These are phyloP conservation scores for Candida glucosophila DNA, from an alignment of 1,139 yeast genomes.

Conservation along the genomic window DNA sequence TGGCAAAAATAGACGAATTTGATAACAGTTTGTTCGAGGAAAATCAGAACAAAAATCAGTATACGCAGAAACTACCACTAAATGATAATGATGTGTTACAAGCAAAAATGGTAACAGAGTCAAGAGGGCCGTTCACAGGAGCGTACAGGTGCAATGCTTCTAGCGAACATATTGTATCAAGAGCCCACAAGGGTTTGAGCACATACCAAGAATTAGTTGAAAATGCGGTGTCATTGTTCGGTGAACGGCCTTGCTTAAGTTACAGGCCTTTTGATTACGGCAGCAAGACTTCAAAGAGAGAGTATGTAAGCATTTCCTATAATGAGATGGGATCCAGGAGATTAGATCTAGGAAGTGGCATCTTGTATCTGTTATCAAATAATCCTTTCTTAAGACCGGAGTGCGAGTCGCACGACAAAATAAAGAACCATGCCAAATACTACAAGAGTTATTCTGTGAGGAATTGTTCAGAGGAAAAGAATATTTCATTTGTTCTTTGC, in stretches of 20 bases:
- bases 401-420: constrained; percentile 17
- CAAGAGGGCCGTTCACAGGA: not conserved
- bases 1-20: too few species aligned
- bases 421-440: constrained; percentile 15
- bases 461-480: constrained; percentile 6
- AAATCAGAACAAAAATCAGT: too few species aligned
- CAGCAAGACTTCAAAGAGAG: constrained; percentile 11
- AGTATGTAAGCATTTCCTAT: constrained; percentile 11
- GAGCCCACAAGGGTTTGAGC: constrained; percentile 13
- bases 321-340: constrained; percentile 8
- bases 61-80: not conserved
- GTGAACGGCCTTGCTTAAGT: constrained; percentile 21
- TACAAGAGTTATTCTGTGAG: constrained; percentile 12
- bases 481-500: constrained; percentile 25
- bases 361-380: constrained; percentile 19
- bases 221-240: constrained; percentile 11
- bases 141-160: not conserved
- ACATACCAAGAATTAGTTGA: constrained; percentile 21
- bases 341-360: constrained; percentile 23
- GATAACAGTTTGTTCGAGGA: too few species aligned
- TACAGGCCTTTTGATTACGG: constrained; percentile 22
- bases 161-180: not conserved
- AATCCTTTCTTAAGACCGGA: constrained; percentile 18
- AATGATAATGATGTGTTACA: not conserved
- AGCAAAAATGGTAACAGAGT: not conserved